Evolutionary conservation across 164 flowering plant genomes (phyloP), one percentile per base, ranked within the genome.

Genomic region (Vitis rupestris): DNA sequence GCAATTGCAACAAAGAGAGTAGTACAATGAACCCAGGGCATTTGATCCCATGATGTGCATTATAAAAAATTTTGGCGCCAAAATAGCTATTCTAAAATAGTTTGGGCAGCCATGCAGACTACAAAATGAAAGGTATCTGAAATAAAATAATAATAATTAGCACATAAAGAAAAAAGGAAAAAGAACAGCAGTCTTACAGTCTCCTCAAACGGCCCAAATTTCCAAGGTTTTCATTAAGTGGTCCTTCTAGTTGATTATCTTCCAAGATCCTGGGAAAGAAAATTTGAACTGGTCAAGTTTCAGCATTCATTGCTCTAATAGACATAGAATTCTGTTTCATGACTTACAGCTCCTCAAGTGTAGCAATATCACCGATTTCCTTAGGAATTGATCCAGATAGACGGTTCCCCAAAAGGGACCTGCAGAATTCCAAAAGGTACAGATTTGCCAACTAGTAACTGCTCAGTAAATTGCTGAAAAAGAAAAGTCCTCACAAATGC

Each of bases 401-500:
- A 23, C 86, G 86, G 77, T 94, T 94, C 58, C 89, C 99, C 64
- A 87, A 30, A 54, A 88, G 67, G 9, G 83, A 67, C 73, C 98
- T 94, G 83, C 59, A 71, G 49, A 50, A 48, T 58, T 65, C 53
- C 14, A 61, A 30, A 52, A 48, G 31, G 15, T 37, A 49, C 29
- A 57, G 7, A 37, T 37, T 12, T 15, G 44, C 44, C 44, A 37
- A 37, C 44, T 37, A 6, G 44, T 37, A 37, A 37, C 44, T 4
- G 44, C 44, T 37, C 44, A 37, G 7, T 4, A 37, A 6, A 37
- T 37, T 37, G 7, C 44, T 37, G 44, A 6, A 37, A 37, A 37
- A 37, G 44, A 37, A 37, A 37, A 37, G 44, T 37, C 44, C 44
- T 37, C 44, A 53, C 15, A 58, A 54, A 64, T 50, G 47, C 12